A percentile compares a stretch with the other conserved stretches of the same genome.
Evolutionary conservation across 2,329 filamentous ascomycete genomes (phyloP).

Genomic region (Fusarium compactum): DNA sequence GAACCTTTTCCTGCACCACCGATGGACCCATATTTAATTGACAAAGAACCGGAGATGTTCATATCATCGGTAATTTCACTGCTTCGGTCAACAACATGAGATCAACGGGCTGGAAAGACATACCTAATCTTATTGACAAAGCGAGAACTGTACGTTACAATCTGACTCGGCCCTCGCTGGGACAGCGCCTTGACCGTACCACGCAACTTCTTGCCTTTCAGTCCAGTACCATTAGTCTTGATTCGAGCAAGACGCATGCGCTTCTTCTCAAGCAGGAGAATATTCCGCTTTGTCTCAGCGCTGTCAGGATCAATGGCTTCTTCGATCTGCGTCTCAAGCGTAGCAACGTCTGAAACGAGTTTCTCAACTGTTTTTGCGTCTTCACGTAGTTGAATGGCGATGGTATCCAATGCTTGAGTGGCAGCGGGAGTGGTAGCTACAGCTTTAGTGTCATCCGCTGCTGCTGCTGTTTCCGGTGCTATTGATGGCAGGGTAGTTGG

Average conservation of each 20-base stretch:
- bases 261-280: not conserved
- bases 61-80: not conserved
- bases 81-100: not conserved
- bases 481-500: not conserved
- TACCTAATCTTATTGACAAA: constrained; percentile 5
- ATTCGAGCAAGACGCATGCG: not conserved
- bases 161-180: not conserved
- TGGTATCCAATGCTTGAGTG: not conserved
- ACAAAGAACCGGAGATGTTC: constrained; percentile 1
- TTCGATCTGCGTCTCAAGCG: not conserved
- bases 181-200: not conserved
- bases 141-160: not conserved
- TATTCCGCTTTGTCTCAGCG: not conserved
- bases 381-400: not conserved
- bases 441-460: too few species aligned
- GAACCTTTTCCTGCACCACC: not conserved
- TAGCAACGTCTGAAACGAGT: fast-evolving
- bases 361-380: not conserved
- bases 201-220: not conserved
- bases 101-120: too few species aligned
- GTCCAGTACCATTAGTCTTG: not conserved
- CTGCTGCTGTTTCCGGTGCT: not conserved
- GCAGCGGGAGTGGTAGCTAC: not conserved
- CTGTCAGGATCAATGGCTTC: not conserved
- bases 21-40: not conserved